Evolutionary conservation across 2,329 filamentous ascomycete species (phyloP), one percentile per base, ranked within the genome.

Genomic region (Hypoxylon sp.): DNA sequence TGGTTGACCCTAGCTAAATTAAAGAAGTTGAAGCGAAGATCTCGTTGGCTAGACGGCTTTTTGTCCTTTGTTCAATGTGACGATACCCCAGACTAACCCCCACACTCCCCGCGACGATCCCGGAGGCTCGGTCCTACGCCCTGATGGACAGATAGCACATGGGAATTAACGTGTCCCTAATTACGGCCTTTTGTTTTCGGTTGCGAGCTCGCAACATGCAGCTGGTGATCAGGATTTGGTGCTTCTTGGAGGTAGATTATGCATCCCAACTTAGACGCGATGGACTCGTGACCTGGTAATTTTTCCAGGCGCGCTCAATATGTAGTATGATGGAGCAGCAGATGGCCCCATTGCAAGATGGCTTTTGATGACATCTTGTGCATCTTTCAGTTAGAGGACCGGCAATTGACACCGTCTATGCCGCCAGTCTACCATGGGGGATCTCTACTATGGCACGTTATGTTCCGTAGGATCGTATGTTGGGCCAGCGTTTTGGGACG

Each of bases 341-440:
- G 46, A 64, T 68, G 63, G 59, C 53, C 53, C 60, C 61, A 59
- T 65, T 33, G 54, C 50, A 70, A 67, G 63, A 66, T 68, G 51
- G 55, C 46, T 50, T 57, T 65, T 67, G 65, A 65, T 51, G 63
- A 69, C 65, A 64, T 69, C 51, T 50, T 57, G 24, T 56, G 62
- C 37, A 63, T 54, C n/a, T 59, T 60, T 50, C 44, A 60, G 61
- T 14, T 42, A 47, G 55, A 64, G 44, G 55, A 59, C 64, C 74
- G 74, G 72, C 72, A 76, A 75, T 73, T 75, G 31, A 63, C 61
- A 57, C 63, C 63, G 52, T 61, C 14, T 63, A 60, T 42, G 63
- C 63, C 70, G 67, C 5, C 54, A 50, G 48, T 46, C 57, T 51
- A 50, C 54, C 44, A 63, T 63, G 42, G 50, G 46, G 35, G 37